These are phyloP conservation scores for Cryptosporidium xiaoi DNA, from an alignment of 169 alveolate genomes.

Conservation along the genomic window DNA sequence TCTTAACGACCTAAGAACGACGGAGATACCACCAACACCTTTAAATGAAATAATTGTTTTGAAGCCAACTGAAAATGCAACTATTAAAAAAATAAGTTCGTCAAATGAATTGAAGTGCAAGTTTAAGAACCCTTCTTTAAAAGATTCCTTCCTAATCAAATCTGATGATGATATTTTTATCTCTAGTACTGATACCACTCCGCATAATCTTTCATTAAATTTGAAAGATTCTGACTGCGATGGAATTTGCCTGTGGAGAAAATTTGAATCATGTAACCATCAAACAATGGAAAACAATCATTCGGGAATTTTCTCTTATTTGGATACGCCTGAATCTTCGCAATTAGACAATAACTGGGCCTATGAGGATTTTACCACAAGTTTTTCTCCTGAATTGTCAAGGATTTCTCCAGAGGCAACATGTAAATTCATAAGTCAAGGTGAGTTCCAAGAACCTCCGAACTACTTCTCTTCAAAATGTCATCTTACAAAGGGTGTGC, in stretches of 20 bases:
- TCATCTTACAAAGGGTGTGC: conserved; percentile 37
- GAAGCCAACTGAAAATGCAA: conserved; percentile 21
- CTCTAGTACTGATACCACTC: conserved; percentile 64
- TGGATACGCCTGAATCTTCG: conserved; percentile 36
- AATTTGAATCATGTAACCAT: not conserved
- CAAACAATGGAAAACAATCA: conserved; percentile 13
- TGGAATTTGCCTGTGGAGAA: not conserved
- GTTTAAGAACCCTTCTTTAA: conserved; percentile 5
- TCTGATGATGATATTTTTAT: conserved; percentile 60
- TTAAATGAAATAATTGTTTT: conserved; percentile 27
- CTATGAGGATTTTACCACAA: conserved; percentile 30
- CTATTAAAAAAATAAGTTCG: conserved; percentile 22
- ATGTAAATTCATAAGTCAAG: conserved; percentile 27
- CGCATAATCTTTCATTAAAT: conserved; percentile 14
- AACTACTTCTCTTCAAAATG: conserved; percentile 51
- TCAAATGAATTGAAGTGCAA: conserved; percentile 18
- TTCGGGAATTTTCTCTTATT: conserved; percentile 47
- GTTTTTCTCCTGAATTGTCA: conserved; percentile 43
- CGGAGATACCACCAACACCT: conserved; percentile 72
- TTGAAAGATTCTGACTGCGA: conserved; percentile 4
- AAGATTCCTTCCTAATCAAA: conserved; percentile 24
- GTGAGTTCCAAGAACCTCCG: conserved; percentile 65
- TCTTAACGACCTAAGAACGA: conserved; percentile 54
- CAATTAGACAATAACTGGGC: conserved; percentile 36
- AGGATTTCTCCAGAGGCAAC: conserved; percentile 1